These are phyloP conservation scores for Exophiala mesophila DNA, from an alignment of 2,329 filamentous ascomycete species.

Conservation along the genomic window DNA sequence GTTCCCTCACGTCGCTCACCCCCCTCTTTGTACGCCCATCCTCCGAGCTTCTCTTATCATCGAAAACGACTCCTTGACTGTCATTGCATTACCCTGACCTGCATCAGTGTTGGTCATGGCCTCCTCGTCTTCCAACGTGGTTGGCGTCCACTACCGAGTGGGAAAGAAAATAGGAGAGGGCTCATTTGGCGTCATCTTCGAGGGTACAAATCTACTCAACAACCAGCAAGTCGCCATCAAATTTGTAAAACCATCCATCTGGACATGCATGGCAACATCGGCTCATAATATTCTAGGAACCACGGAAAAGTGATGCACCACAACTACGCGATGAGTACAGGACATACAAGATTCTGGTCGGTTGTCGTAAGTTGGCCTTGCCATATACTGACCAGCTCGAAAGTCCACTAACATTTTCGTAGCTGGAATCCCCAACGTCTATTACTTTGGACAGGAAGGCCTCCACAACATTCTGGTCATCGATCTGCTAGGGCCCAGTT, in stretches of 20 bases:
- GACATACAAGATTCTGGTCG: constrained; percentile 98
- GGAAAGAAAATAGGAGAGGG: constrained; percentile 99
- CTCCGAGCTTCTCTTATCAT: background rate
- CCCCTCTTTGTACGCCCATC: background rate
- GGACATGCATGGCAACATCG: background rate
- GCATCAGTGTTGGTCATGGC: too few relatives aligned
- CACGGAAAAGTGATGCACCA: constrained; percentile 95
- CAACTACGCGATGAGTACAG: constrained; percentile 97
- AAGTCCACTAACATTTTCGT: constrained; percentile 25
- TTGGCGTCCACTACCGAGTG: constrained; percentile 96
- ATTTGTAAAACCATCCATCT: constrained; percentile 63
- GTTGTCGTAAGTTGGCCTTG: constrained; percentile 74
- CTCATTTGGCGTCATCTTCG: constrained; percentile 97
- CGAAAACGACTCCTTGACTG: background rate
- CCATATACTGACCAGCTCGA: constrained; percentile 5
- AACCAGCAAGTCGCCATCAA: constrained; percentile 99
- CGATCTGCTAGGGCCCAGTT: constrained; percentile 86
- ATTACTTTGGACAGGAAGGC: constrained; percentile 98
- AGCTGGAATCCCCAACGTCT: constrained; percentile 99
- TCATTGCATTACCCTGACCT: background rate
- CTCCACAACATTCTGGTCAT: constrained; percentile 99
- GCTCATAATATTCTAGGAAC: constrained; percentile 60
- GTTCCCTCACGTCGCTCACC: background rate
- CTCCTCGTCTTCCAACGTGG: constrained; percentile 90
- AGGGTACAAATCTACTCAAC: constrained; percentile 96